Evolutionary conservation across 2,329 filamentous ascomycete species (phyloP).

Genomic region (Diaporthe sp.): DNA sequence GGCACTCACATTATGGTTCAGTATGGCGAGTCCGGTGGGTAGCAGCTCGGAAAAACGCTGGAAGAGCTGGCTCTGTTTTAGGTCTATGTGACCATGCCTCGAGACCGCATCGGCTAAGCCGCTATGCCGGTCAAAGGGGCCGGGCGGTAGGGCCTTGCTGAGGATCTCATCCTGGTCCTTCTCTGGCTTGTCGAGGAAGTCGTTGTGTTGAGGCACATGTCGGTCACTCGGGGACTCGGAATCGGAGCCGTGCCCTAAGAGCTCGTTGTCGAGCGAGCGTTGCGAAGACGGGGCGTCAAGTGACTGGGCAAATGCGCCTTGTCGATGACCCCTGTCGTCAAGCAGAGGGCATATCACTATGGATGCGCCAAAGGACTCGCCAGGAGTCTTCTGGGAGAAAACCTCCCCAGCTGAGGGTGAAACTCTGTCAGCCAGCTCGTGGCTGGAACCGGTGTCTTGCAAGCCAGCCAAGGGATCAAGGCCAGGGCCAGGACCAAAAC

Average conservation of each 20-base stretch:
- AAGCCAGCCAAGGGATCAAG: not conserved
- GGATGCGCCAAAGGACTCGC: not conserved
- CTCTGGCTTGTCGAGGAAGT: constrained; percentile 24
- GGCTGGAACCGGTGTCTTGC: not conserved
- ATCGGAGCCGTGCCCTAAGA: not conserved
- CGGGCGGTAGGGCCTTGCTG: not conserved
- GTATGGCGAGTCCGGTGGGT: constrained; percentile 18
- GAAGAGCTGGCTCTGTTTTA: constrained; percentile 30
- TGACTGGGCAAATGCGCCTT: constrained; percentile 23
- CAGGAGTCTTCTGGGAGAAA: not conserved
- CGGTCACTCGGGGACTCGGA: no score
- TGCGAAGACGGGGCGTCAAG: not conserved
- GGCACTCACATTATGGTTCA: constrained; percentile 7
- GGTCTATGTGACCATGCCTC: constrained; percentile 12
- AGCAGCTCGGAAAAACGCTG: constrained; percentile 31
- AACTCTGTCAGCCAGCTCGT: not conserved
- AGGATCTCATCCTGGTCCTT: constrained; percentile 29
- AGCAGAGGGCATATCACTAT: constrained; percentile 29
- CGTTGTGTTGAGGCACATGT: not conserved
- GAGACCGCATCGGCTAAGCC: not conserved
- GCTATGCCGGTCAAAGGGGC: not conserved
- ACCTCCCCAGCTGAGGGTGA: not conserved
- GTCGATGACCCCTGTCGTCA: constrained; percentile 25
- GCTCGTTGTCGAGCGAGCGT: constrained; percentile 21
- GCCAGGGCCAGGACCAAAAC: not conserved